Percentiles rank a stretch among this genome's conserved stretches.
These are phyloP conservation scores for Populus davidiana DNA, from an alignment of 345 rosid species.

Conservation along the genomic window DNA sequence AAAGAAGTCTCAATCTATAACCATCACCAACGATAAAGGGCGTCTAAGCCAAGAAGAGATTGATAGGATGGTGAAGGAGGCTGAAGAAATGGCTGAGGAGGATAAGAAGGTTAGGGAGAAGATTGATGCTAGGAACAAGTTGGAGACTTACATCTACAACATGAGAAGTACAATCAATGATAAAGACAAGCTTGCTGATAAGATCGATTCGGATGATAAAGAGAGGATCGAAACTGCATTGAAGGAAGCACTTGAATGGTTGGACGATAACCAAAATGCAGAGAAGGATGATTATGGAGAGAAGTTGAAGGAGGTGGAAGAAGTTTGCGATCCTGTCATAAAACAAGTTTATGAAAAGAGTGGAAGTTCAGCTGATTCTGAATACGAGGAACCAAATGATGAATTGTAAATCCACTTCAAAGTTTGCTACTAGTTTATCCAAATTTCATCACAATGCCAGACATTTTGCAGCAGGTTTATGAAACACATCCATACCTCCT, in stretches of 20 bases:
- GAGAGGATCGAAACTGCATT: slow-evolving; percentile 43
- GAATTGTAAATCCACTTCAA: slow-evolving; percentile 35
- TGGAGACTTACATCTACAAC: slow-evolving; percentile 49
- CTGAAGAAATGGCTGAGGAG: slow-evolving; percentile 51
- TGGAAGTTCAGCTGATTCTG: slow-evolving; percentile 25
- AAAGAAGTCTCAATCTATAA: slow-evolving; percentile 41
- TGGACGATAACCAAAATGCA: slow-evolving; percentile 51
- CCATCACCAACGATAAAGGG: slow-evolving; percentile 51
- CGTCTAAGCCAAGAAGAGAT: slow-evolving; percentile 59
- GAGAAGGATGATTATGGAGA: slow-evolving; percentile 55
- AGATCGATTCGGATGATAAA: slow-evolving; percentile 47
- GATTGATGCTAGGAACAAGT: slow-evolving; percentile 55
- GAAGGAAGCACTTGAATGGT: slow-evolving; percentile 53
- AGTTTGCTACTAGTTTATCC: too few species aligned
- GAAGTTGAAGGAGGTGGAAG: slow-evolving; percentile 54
- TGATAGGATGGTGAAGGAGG: slow-evolving; percentile 54
- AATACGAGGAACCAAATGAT: slow-evolving; percentile 34
- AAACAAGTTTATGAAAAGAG: slow-evolving; percentile 46
- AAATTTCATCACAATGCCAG: too few species aligned
- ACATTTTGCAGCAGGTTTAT: too few species aligned
- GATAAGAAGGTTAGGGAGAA: slow-evolving; percentile 43
- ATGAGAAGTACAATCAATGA: slow-evolving; percentile 43
- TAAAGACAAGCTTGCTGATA: slow-evolving; percentile 40
- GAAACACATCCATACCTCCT: too few species aligned
- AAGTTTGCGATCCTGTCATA: slow-evolving; percentile 49